Evolutionary conservation across 1,139 yeast species (phyloP), one percentile per base, ranked within the genome.

Genomic region (Pichia inconspicua): DNA sequence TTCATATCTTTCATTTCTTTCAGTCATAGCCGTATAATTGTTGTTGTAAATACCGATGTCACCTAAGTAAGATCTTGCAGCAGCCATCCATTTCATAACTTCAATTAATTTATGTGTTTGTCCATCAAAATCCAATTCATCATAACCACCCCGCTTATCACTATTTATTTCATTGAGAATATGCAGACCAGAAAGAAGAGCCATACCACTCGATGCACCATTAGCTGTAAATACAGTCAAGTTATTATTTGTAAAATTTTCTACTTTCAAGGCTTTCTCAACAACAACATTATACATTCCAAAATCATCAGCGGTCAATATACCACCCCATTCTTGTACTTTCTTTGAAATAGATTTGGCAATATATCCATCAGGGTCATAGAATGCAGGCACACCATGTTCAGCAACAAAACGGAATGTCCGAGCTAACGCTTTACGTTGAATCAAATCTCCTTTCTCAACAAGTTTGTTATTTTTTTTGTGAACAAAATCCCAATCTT

Each of bases 41-140:
- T 49, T 50, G 48, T 71, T 70, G 47, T 58, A 55, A 3, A 64
- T 53, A 22, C 67, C 72, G 10, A 67, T 63, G 58, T 88, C 96
- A 1, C 97, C 97, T 25, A 90, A 73, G 57, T 86, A 75, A 17
- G 92, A 80, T 51, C 97, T 73, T 0, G 84, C 90, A 10, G 94
- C 76, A 0, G 90, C 87, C 75, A 88, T 76, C 96, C 96, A 92
- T 65, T 90, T 90, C 94, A 90, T 88, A 7, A 86, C 70, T 65
- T 92, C 98, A 14, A 89, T 70, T 14, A 88, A 63, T 48, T 86
- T 73, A 59, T 87, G 96, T 2, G 80, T 71, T n/a, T 76, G 72
- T 6, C 11, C 30, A 11, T 38, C 30, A 11, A 14, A 12, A 38
- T 38, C 41, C 7, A 11, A 14, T 19, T 19, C 14, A 50, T 79